Evolutionary conservation across 805 yeast species (phyloP).

Genomic region (Candida peoriensis): DNA sequence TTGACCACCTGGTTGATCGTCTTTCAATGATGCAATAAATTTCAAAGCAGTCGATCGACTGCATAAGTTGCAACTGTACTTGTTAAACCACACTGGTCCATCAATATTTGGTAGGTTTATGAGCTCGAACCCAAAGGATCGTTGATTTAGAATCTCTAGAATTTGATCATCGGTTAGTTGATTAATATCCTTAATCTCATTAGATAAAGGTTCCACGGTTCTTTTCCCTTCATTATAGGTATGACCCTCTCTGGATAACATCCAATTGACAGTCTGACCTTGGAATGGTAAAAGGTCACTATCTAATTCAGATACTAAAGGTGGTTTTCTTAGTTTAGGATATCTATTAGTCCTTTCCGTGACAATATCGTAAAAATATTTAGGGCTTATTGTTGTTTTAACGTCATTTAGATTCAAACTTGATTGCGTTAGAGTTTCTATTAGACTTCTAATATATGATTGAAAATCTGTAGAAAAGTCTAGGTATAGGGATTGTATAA

Average conservation of each 20-base stretch:
- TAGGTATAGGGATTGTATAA: constrained; percentile 10
- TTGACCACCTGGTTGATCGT: constrained; percentile 14
- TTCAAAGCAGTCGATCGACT: constrained; percentile 27
- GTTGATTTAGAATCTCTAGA: constrained; percentile 29
- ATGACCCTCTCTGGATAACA: constrained; percentile 46
- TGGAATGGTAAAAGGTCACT: constrained; percentile 46
- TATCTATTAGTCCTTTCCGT: constrained; percentile 37
- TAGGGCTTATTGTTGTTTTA: constrained; percentile 25
- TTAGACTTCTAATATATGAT: constrained; percentile 1
- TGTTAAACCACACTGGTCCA: constrained; percentile 40
- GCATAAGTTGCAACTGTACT: constrained; percentile 43
- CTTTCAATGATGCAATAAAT: constrained; percentile 20
- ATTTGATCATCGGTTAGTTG: constrained; percentile 22
- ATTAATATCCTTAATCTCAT: constrained; percentile 15
- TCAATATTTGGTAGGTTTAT: constrained; percentile 11
- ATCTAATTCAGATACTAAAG: constrained; percentile 38
- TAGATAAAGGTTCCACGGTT: constrained; percentile 19
- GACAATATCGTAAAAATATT: constrained; percentile 44
- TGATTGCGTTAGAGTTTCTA: constrained; percentile 5
- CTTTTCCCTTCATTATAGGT: constrained; percentile 26
- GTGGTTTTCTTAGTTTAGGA: constrained; percentile 7
- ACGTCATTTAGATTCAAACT: neutral
- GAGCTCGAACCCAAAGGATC: constrained; percentile 52
- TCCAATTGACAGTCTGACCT: constrained; percentile 51
- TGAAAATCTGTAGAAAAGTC: constrained; percentile 2